These are phyloP conservation scores for Cadophora malorum DNA, from an alignment of 2,329 filamentous ascomycete species.

Conservation along the genomic window DNA sequence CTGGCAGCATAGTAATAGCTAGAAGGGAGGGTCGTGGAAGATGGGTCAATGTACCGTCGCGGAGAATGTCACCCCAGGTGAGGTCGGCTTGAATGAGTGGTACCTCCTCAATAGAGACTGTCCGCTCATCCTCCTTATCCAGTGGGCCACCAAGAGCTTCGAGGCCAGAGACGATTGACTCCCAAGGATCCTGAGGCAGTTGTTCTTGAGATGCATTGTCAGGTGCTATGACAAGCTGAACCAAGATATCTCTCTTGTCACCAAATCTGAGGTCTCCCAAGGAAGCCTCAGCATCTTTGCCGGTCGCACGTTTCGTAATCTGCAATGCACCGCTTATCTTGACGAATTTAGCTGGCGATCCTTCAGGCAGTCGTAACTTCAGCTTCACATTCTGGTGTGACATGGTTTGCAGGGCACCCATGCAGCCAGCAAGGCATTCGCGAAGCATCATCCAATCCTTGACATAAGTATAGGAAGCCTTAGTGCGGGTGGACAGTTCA, in stretches of 20 bases:
- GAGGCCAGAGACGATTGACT: slow-evolving; percentile 92
- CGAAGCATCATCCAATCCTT: slow-evolving; percentile 99
- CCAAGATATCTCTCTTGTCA: slow-evolving; percentile 91
- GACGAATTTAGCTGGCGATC: slow-evolving; percentile 96
- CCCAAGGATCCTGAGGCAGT: slow-evolving; percentile 93
- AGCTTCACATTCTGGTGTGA: slow-evolving; percentile 99
- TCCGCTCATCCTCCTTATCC: slow-evolving; percentile 84
- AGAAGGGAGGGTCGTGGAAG: slow-evolving; percentile 88
- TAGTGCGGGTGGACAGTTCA: slow-evolving; percentile 91
- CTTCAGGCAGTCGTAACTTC: slow-evolving; percentile 91
- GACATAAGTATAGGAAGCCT: slow-evolving; percentile 96
- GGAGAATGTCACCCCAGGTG: slow-evolving; percentile 89
- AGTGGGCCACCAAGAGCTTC: slow-evolving; percentile 89
- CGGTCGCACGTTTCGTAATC: slow-evolving; percentile 94
- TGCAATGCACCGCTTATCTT: slow-evolving; percentile 97
- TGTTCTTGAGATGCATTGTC: slow-evolving; percentile 82
- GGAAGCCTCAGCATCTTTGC: slow-evolving; percentile 90
- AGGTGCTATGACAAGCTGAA: slow-evolving; percentile 90
- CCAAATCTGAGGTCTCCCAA: slow-evolving; percentile 93
- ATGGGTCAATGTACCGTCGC: slow-evolving; percentile 85
- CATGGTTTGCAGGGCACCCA: slow-evolving; percentile 88
- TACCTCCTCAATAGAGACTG: slow-evolving; percentile 89
- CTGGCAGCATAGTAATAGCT: slow-evolving; percentile 93
- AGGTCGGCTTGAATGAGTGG: slow-evolving; percentile 95
- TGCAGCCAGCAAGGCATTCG: slow-evolving; percentile 91